A percentile compares a stretch with the other conserved stretches of the same genome.
These are phyloP conservation scores for Thraustochytrium sp. DNA, from an alignment of 352 stramenopile genomes.

Conservation along the genomic window DNA sequence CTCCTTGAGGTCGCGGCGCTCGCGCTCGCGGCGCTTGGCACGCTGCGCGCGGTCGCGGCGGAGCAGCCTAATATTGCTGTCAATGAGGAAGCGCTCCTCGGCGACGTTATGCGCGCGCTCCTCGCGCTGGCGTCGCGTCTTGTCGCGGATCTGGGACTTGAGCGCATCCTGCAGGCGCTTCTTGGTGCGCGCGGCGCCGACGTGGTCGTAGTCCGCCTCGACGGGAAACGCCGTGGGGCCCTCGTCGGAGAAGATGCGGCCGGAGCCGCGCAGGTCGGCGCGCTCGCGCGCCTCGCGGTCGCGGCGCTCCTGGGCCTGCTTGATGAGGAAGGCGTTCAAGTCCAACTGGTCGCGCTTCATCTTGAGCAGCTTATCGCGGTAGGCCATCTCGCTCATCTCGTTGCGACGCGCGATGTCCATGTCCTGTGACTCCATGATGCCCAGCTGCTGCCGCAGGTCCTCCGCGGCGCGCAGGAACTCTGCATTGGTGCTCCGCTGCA, in stretches of 20 bases:
- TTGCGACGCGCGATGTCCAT: slow-evolving; percentile 11
- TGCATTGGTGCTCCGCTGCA: neutral
- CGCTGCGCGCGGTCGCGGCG: neutral
- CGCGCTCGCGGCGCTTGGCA: neutral
- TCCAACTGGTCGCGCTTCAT: slow-evolving; percentile 26
- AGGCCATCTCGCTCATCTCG: slow-evolving; percentile 36
- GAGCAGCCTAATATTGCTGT: slow-evolving; percentile 5
- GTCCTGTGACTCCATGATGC: neutral
- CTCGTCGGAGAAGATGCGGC: slow-evolving; percentile 2
- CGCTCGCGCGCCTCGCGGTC: neutral
- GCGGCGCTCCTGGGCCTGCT: slow-evolving; percentile 18
- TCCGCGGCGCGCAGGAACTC: neutral
- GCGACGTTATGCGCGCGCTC: slow-evolving; percentile 1
- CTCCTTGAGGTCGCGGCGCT: neutral
- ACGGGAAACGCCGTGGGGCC: neutral
- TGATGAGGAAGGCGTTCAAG: slow-evolving; percentile 28
- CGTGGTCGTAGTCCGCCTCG: neutral
- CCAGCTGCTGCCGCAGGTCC: neutral
- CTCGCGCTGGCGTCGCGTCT: neutral
- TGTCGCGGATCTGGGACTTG: neutral
- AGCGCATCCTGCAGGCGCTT: slow-evolving; percentile 1
- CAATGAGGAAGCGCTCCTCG: slow-evolving; percentile 33
- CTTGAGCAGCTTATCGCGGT: neutral
- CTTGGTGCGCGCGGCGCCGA: neutral
- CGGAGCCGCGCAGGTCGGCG: neutral